Evolutionary conservation across 2,329 filamentous ascomycete genomes (phyloP).

Genomic region (Chaetomium sp.): DNA sequence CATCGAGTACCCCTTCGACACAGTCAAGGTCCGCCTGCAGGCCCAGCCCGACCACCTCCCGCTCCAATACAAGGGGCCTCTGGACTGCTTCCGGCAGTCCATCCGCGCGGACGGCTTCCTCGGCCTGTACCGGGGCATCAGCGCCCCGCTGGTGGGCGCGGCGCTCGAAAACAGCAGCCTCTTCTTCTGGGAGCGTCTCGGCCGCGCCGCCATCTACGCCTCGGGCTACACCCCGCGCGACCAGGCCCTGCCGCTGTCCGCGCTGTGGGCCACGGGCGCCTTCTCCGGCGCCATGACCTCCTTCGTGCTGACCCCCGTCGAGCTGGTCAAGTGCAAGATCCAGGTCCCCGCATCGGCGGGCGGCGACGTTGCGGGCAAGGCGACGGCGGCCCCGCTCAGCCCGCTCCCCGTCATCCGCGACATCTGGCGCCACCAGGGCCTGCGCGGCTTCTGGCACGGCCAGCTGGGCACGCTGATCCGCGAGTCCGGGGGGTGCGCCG

Average conservation of each 20-base stretch:
- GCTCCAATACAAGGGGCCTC: constrained; percentile 77
- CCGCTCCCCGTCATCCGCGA: constrained; percentile 73
- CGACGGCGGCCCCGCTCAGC: constrained; percentile 51
- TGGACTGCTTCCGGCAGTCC: constrained; percentile 93
- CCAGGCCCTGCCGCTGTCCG: constrained; percentile 69
- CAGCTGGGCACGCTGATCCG: constrained; percentile 91
- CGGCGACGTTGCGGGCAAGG: constrained; percentile 36
- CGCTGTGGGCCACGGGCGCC: constrained; percentile 78
- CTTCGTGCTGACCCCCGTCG: constrained; percentile 88
- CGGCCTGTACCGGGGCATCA: constrained; percentile 89
- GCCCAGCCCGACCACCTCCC: constrained; percentile 88
- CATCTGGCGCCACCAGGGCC: constrained; percentile 78
- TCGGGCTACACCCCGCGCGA: constrained; percentile 53
- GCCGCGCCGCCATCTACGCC: constrained; percentile 66
- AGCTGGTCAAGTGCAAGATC: constrained; percentile 98
- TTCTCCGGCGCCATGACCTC: constrained; percentile 88
- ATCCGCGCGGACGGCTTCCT: constrained; percentile 75
- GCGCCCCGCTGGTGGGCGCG: constrained; percentile 84
- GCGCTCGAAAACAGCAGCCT: constrained; percentile 89
- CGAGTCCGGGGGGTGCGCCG: constrained; percentile 88
- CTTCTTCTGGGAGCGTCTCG: constrained; percentile 85
- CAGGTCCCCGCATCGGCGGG: constrained; percentile 65
- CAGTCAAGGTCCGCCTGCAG: constrained; percentile 94
- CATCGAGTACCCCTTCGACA: constrained; percentile 98
- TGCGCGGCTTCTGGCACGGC: constrained; percentile 91